Evolutionary conservation across 2,329 filamentous ascomycete genomes (phyloP).

Genomic region (Pseudopithomyces chartarum): DNA sequence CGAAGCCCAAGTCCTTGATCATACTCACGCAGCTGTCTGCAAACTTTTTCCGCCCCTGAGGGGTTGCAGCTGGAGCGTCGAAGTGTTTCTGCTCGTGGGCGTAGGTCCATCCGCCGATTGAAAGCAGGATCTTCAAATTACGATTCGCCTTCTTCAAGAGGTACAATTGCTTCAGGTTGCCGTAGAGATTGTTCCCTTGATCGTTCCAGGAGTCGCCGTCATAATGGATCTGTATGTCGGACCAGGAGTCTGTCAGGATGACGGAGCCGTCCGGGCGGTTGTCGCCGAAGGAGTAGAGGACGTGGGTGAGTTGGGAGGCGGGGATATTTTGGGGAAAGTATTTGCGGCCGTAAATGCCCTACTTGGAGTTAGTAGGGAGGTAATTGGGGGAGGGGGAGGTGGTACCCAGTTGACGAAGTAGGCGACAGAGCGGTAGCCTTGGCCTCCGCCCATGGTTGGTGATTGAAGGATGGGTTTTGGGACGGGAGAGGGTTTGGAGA

Average conservation of each 20-base stretch:
- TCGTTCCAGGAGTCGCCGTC: slow-evolving; percentile 67
- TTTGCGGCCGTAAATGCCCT: slow-evolving; percentile 85
- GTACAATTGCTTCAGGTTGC: slow-evolving; percentile 77
- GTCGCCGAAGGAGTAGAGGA: slow-evolving; percentile 92
- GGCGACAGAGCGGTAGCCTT: slow-evolving; percentile 65
- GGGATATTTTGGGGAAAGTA: slow-evolving; percentile 86
- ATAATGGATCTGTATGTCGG: slow-evolving; percentile 61
- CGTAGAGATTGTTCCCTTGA: slow-evolving; percentile 73
- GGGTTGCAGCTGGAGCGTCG: slow-evolving; percentile 66
- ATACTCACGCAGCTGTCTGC: slow-evolving; percentile 74
- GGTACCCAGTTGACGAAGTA: slow-evolving; percentile 73
- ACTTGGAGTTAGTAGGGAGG: not conserved
- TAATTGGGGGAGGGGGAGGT: not conserved
- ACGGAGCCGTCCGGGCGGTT: slow-evolving; percentile 79
- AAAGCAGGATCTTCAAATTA: slow-evolving; percentile 78
- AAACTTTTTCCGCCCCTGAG: slow-evolving; percentile 66
- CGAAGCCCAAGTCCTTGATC: slow-evolving; percentile 74
- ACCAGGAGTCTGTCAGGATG: slow-evolving; percentile 32
- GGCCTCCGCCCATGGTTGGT: slow-evolving; percentile 19
- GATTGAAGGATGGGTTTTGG: not conserved
- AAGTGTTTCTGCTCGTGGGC: slow-evolving; percentile 70
- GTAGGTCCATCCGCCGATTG: slow-evolving; percentile 82
- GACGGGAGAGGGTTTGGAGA: not conserved
- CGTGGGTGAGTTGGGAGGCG: slow-evolving; percentile 79
- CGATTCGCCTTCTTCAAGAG: slow-evolving; percentile 77